Evolutionary conservation across 176 grass and related monocot species (phyloP).

Genomic region (Canna indica): DNA sequence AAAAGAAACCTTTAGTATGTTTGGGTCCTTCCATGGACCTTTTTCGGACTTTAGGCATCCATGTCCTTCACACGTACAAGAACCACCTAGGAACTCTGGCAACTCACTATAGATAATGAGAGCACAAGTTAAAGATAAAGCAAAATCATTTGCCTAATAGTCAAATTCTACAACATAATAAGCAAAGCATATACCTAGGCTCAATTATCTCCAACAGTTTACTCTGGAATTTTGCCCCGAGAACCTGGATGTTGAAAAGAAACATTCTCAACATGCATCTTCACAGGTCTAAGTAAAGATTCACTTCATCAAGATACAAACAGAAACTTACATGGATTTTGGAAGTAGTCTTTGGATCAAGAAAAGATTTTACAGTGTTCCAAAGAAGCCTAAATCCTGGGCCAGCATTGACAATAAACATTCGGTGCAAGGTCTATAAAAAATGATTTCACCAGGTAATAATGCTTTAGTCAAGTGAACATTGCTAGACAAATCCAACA

Average conservation of each 20-base stretch:
- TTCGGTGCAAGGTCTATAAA: conserved; percentile 73
- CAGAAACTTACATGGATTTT: conserved; percentile 80
- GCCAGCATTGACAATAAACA: conserved; percentile 99
- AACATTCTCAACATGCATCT: not conserved
- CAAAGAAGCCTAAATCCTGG: conserved; percentile 78
- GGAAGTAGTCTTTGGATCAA: conserved; percentile 93
- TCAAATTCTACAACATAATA: conserved; percentile 11
- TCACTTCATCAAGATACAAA: not conserved
- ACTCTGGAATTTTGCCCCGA: conserved; percentile 81
- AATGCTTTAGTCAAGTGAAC: not conserved
- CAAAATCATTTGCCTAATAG: not conserved
- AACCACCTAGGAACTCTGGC: conserved; percentile 81
- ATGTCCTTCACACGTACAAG: conserved; percentile 72
- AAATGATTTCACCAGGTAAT: conserved; percentile 3
- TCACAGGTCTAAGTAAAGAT: conserved; percentile 8
- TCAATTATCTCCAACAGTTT: conserved; percentile 91
- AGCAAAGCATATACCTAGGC: conserved; percentile 35
- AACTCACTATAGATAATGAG: conserved; percentile 27
- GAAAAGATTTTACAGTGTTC: conserved; percentile 87
- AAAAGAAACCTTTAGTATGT: conserved; percentile 57
- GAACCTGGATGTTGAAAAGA: conserved; percentile 52
- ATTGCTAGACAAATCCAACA: not conserved
- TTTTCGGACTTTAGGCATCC: conserved; percentile 87
- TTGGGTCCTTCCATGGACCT: conserved; percentile 87
- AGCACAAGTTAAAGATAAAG: not conserved